Conservation (phyloP, 2,329 filamentous ascomycete genomes). For the Fusarium musae region DNA sequence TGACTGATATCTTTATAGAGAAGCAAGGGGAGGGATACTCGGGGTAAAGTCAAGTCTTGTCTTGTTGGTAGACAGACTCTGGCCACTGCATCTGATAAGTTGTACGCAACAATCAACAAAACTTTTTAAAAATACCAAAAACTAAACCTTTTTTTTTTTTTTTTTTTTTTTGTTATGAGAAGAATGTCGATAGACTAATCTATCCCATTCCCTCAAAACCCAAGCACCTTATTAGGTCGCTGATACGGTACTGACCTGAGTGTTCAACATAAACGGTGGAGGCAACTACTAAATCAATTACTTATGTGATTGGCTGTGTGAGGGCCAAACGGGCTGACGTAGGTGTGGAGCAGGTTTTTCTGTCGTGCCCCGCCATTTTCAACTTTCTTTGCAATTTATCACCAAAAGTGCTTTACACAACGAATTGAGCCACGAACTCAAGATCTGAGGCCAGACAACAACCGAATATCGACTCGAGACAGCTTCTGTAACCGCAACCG, state of each 20-base stretch:
- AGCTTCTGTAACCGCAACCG: conserved; percentile 18
- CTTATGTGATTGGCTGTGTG: conserved; percentile 20
- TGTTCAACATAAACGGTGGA: not conserved
- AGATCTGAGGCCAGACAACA: conserved; percentile 32
- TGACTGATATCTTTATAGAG: conserved; percentile 19
- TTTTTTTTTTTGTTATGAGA: not conserved
- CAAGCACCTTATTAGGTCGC: not conserved
- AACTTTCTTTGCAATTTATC: conserved; percentile 40
- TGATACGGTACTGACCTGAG: not conserved
- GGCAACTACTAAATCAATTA: not conserved
- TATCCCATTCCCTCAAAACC: not conserved
- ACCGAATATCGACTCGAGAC: conserved; percentile 17
- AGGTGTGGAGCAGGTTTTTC: conserved; percentile 43
- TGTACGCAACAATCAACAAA: conserved; percentile 30
- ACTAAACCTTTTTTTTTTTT: not conserved
- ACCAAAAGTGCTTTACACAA: conserved; percentile 33
- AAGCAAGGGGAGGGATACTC: conserved; percentile 9
- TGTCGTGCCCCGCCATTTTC: conserved; percentile 52
- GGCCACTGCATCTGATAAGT: conserved; percentile 7
- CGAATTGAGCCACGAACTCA: conserved; percentile 32
- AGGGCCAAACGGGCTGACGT: conserved; percentile 45
- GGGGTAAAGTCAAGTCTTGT: conserved; percentile 4
- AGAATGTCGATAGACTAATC: not conserved
- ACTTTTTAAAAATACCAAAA: conserved; percentile 7
- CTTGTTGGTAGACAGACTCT: not conserved